These are phyloP conservation scores for Chytriomyces sp. DNA, from an alignment of 192 early-diverging fungal species.

Conservation along the genomic window DNA sequence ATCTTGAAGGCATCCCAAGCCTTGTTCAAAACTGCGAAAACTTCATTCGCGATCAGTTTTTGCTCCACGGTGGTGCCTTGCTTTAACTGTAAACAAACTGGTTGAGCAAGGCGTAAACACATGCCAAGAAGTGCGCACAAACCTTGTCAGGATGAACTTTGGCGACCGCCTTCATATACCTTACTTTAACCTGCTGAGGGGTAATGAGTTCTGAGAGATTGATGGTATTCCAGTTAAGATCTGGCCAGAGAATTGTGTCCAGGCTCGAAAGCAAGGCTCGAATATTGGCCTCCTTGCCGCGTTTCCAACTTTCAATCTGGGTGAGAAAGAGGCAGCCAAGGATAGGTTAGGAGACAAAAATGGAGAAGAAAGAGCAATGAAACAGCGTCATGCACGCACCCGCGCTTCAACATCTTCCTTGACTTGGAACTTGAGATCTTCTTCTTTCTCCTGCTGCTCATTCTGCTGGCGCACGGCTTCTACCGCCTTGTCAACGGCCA, in stretches of 20 bases:
- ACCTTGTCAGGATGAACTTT: conserved; percentile 96
- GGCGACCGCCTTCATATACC: conserved; percentile 89
- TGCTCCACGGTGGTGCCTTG: conserved; percentile 74
- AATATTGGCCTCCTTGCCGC: conserved; percentile 88
- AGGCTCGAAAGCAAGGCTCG: conserved; percentile 84
- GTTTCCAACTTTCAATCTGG: conserved; percentile 70
- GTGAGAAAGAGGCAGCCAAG: conserved; percentile 11
- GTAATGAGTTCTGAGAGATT: conserved; percentile 85
- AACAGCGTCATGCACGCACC: conserved; percentile 37
- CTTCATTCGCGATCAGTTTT: conserved; percentile 80
- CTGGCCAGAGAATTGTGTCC: conserved; percentile 76
- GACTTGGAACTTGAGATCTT: conserved; percentile 72
- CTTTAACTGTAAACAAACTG: conserved; percentile 41
- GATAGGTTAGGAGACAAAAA: neutral
- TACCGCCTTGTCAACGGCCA: conserved; percentile 61
- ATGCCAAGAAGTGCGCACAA: neutral
- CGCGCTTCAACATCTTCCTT: conserved; percentile 78
- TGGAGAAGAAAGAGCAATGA: conserved; percentile 4
- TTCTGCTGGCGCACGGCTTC: conserved; percentile 75
- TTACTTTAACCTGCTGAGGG: conserved; percentile 84
- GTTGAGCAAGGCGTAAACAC: conserved; percentile 26
- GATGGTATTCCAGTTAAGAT: conserved; percentile 71
- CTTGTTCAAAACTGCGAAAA: conserved; percentile 88
- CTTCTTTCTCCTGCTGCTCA: conserved; percentile 69
- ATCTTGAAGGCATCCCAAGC: conserved; percentile 94